Base-by-base conservation (phyloP, 169 alveolate genomes). In the Babesia sp. region DNA sequence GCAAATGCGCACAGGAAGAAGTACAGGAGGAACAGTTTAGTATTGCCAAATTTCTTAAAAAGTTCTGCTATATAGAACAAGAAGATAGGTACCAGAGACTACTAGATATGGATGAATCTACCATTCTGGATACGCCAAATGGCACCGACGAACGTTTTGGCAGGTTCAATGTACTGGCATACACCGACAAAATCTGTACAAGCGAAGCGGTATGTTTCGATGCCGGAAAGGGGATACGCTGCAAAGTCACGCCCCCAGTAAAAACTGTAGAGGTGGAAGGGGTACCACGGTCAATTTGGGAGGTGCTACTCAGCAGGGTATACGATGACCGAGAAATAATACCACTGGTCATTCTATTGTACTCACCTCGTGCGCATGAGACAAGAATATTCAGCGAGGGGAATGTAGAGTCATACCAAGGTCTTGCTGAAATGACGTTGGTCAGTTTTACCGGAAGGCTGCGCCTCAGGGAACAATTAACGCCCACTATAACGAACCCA, bases 291-390 rank as follows among this genome's bases (percentile, higher is more conserved):
- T 55, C 78, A 9, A 51, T 68, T 8, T 79, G 84, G 87, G 68
- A 68, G n/a, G 61, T 60, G 18, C 67, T 77, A 50, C 44, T 61
- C 3, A 29, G 34, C 26, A 22, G 61, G 0, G 0, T 3, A 6
- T 29, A 54, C 41, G 34, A 29, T n/a, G 78, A 63, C 1, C 75
- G 56, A n/a, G 73, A 67, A 39, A 44, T 69, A 0, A 50, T 77
- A 1, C 86, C 86, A 9, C 54, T 79, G 72, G 87, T 79, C 31
- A 28, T 79, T 33, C 84, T 79, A 59, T 78, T 79, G 18, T 79
- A 79, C 71, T 39, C 78, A 16, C 87, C 87, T 20, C 55, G 83
- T 26, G 42, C 74, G 16, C 87, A 71, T 34, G 87, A 79, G 33
- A 34, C 87, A 16, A n/a, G 84, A 14, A 50, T 71, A 18, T 79